Base-by-base conservation (phyloP, 495 filamentous ascomycete species). In the Darksidea phi region DNA sequence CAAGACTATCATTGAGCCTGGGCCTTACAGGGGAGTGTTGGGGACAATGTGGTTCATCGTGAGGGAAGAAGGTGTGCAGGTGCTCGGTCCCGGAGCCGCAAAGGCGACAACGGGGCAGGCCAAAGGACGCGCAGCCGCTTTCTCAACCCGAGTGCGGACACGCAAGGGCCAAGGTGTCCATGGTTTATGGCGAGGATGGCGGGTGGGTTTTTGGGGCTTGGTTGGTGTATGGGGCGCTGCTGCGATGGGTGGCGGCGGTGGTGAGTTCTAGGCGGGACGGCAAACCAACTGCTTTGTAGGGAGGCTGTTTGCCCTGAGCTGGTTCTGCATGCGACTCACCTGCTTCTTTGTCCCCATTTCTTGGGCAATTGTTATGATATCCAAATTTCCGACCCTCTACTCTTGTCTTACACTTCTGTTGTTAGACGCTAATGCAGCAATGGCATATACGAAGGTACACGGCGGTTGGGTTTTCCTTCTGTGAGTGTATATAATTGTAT, bases 201-300 rank as follows among this genome's bases (percentile, higher is more conserved):
- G 89, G 69, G 87, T 97, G 17, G 91, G 91, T 10, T 89, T 95
- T 82, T 97, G 94, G 94, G 93, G 92, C 0, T 76, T 97, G 55
- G 86, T 93, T 15, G 93, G 93, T 18, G 83, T 95, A 21, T 93
- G 92, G 90, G 86, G 87, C 21, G 80, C 86, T 57, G 81, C 76
- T 50, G 75, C 86, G 8, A 59, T 89, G 34, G 86, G 87, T 13
- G 71, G 62, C 25, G 67, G 74, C 18, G 76, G 76, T 15, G 80
- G 78, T 11, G 82, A 83, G 64, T 84, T 84, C 64, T 84, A 59
- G 41, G 41, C 28, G 28, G 10, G 28, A 32, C 28, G 28, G 28
- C n/a, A n/a, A n/a, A n/a, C n/a, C n/a, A 32, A 32, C 10, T 10
- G 28, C 10, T 32, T 32, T 32, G 28, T 32, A 32, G 28, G 28